Base-by-base conservation (phyloP, 108 stramenopile species). In the Thalassiosira profunda region DNA sequence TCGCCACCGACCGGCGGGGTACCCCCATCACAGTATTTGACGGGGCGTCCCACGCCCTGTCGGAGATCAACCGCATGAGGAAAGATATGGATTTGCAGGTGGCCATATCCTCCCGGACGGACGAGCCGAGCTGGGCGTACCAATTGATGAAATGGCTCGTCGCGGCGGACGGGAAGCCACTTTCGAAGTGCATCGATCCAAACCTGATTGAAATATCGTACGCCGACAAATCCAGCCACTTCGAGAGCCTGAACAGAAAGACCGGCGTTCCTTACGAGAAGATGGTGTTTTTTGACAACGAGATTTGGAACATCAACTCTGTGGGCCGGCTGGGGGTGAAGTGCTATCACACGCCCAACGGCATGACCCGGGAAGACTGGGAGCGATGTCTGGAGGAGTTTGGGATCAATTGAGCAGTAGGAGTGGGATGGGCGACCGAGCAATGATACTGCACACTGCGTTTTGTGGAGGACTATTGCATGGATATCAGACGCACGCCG, bases 241-340 rank as follows among this genome's bases (percentile, higher is more conserved):
- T 93, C 51, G 54, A 73, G 37, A 76, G 86, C 20, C 47, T 96
- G 14, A 74, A 87, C 5, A 35, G 81, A 20, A 76, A 63, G 45
- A 84, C 86, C 6, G 82, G 83, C 21, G 81, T 96, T n/a, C 64
- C 80, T 0, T 95, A 67, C 64, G 77, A 88, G 26, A 70, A 90
- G 35, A 97, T 95, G 93, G 43, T 73, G 0, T 97, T 97, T 63
- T 97, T 97, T 76, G 96, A 97, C 72, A 89, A 97, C 58, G 89
- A 91, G 68, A 40, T 74, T 54, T 71, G 73, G 41, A 96, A 96
- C 58, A 92, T 93, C 53, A 56, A 60, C 33, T 60, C 76, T 20
- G 82, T 94, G 1, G 70, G 84, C 12, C 46, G 40, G 9, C 61
- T 94, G 8, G 89, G 87, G 4, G 96, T 96, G 4, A 88, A 88